Evolutionary conservation across 2,329 filamentous ascomycete genomes (phyloP).

Genomic region (Fusarium papillatum): DNA sequence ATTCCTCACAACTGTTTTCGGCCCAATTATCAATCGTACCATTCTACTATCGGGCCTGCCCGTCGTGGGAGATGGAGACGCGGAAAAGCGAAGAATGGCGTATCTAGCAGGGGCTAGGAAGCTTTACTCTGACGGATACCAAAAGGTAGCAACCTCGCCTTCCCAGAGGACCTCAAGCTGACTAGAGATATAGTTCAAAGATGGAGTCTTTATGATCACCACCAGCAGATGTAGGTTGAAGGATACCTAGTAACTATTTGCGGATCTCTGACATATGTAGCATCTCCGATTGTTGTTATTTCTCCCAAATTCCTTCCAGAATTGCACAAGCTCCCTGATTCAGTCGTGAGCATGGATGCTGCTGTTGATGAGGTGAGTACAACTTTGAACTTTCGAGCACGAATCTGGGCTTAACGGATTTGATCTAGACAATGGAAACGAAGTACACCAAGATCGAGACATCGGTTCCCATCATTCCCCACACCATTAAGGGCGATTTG

Average conservation of each 20-base stretch:
- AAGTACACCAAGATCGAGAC: slow-evolving; percentile 51
- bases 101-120: slow-evolving; percentile 26
- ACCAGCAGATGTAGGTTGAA: slow-evolving; percentile 22
- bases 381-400: no score
- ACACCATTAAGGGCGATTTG: slow-evolving; percentile 48
- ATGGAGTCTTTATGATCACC: slow-evolving; percentile 28
- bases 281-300: slow-evolving; percentile 22
- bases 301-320: slow-evolving; percentile 30
- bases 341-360: slow-evolving; percentile 26
- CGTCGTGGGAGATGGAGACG: slow-evolving; percentile 13
- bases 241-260: accelerated
- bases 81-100: slow-evolving; percentile 27
- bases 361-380: slow-evolving; percentile 26
- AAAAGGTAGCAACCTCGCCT: neutral
- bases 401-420: neutral
- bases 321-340: slow-evolving; percentile 26
- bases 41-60: slow-evolving; percentile 18
- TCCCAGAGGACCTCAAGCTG: accelerated
- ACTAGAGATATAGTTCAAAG: slow-evolving; percentile 12
- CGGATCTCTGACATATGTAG: slow-evolving; percentile 5
- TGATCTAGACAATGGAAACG: slow-evolving; percentile 38
- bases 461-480: slow-evolving; percentile 41
- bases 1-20: neutral
- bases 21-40: accelerated
- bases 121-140: slow-evolving; percentile 24